Evolutionary conservation across 1,139 yeast species (phyloP), one percentile per base, ranked within the genome.

Genomic region (Magnusiomyces suaveolens): DNA sequence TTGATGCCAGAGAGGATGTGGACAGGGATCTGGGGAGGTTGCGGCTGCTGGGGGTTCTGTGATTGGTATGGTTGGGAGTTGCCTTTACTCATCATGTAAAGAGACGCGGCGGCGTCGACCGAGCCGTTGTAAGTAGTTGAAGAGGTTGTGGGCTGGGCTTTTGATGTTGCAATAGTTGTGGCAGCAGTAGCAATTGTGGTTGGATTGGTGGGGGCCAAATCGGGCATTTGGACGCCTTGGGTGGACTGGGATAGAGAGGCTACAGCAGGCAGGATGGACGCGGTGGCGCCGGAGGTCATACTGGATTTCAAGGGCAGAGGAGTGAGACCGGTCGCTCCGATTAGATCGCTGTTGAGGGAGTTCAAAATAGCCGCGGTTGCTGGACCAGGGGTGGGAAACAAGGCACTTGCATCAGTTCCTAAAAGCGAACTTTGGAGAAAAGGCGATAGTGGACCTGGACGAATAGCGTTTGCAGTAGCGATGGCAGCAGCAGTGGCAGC

Each of bases 381-480:
- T 1, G 73, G 73, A 16, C 69, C 69, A 1, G 72, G 72, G n/a
- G 66, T 66, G 16, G 72, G 69, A 57, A 67, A 69, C 60, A 66
- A 72, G 2, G 72, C 65, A 21, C 72, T 59, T 25, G 69, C 60
- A n/a, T 68, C 64, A 12, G 70, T 63, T 47, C 64, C 48, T n/a
- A 54, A 65, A 48, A 60, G 57, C 12, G 50, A 25, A 24, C 24
- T 49, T 10, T 41, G 29, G 10, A 54, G 21, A 20, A 54, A 56
- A 20, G 56, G 72, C 3, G 74, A 65, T 21, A 72, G 60, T 26
- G 69, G 62, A 18, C 69, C 64, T 18, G 70, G 65, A 51, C 66
- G 65, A 51, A 59, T 59, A 14, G 53, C 20, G 20, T 23, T 48
- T 10, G 50, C 18, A 14, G 48, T 20, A 29, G 48, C 33, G 20